A percentile compares a stretch with the other conserved stretches of the same genome.
These are phyloP conservation scores for Tolypocladium guangdongense DNA, from an alignment of 2,329 filamentous ascomycete genomes.

Conservation along the genomic window DNA sequence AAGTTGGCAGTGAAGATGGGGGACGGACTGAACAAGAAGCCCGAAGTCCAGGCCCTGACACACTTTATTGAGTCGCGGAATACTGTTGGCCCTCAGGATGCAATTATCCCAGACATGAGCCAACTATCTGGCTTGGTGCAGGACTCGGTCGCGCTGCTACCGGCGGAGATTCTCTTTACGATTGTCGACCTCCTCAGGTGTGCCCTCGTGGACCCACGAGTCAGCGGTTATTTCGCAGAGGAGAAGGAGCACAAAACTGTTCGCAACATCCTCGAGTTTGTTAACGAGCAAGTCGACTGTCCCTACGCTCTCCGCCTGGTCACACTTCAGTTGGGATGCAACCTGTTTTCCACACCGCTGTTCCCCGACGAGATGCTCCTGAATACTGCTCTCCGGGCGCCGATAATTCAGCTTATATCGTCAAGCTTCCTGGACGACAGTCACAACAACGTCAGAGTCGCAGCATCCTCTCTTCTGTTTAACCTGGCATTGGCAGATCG, in stretches of 20 bases:
- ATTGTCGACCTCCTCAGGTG: slow-evolving; percentile 77
- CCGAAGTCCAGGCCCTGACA: slow-evolving; percentile 52
- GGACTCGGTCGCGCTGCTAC: slow-evolving; percentile 41
- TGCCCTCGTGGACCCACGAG: slow-evolving; percentile 63
- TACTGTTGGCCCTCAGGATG: slow-evolving; percentile 48
- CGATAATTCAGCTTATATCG: slow-evolving; percentile 60
- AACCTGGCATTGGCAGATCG: slow-evolving; percentile 68
- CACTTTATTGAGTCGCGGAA: slow-evolving; percentile 58
- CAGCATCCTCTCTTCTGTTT: slow-evolving; percentile 72
- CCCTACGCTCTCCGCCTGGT: slow-evolving; percentile 80
- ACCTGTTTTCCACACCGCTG: slow-evolving; percentile 67
- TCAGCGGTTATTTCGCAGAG: slow-evolving; percentile 75
- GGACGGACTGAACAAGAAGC: slow-evolving; percentile 36
- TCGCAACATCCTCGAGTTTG: slow-evolving; percentile 45
- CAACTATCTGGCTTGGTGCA: slow-evolving; percentile 53
- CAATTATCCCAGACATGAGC: slow-evolving; percentile 59
- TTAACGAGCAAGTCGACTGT: slow-evolving; percentile 45
- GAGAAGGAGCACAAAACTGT: slow-evolving; percentile 57
- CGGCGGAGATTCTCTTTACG: slow-evolving; percentile 60
- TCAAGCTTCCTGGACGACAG: slow-evolving; percentile 68
- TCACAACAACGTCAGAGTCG: slow-evolving; percentile 65
- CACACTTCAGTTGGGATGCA: slow-evolving; percentile 72
- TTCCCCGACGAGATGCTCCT: slow-evolving; percentile 54
- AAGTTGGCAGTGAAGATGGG: slow-evolving; percentile 78
- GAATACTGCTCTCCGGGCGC: slow-evolving; percentile 37